phyloP scores from a whole-genome alignment of 1,284 basidiomycete genomes.

The Trametes versicolor region DNA sequence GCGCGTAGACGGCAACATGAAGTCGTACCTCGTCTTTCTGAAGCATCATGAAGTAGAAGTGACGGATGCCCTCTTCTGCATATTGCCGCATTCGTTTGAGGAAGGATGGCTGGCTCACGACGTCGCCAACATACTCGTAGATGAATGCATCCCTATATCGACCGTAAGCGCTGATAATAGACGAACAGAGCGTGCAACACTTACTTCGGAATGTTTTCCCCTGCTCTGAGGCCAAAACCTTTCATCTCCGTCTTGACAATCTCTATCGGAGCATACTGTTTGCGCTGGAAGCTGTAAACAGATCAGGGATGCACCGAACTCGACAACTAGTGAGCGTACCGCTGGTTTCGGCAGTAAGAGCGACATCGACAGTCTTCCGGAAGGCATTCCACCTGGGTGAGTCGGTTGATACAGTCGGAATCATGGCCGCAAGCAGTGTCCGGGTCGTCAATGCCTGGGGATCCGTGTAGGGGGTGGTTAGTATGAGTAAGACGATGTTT shows the following conservation, averaged over 20 bases:
- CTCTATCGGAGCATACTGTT: conserved; percentile 88
- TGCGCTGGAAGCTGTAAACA: conserved; percentile 80
- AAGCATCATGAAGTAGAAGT: conserved; percentile 99
- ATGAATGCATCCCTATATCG: conserved; percentile 85
- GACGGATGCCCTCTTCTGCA: conserved; percentile 91
- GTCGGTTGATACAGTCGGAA: conserved; percentile 96
- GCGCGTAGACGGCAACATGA: neutral
- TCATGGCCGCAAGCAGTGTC: conserved; percentile 85
- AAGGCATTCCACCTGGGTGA: conserved; percentile 97
- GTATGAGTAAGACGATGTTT: neutral
- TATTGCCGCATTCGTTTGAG: conserved; percentile 96
- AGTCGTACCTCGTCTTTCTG: conserved; percentile 92
- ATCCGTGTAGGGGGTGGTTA: neutral
- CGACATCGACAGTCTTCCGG: conserved; percentile 89
- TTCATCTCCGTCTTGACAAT: conserved; percentile 97
- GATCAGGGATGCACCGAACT: conserved; percentile 16
- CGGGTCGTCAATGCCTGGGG: conserved; percentile 63
- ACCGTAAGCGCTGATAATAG: neutral
- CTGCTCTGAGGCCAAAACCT: conserved; percentile 91
- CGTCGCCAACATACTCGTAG: conserved; percentile 98
- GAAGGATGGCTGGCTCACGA: conserved; percentile 90
- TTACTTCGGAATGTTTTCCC: conserved; percentile 76
- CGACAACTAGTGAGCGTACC: conserved; percentile 59
- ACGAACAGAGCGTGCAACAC: conserved; percentile 43
- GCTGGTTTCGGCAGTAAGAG: conserved; percentile 89